Percentiles rank a stretch among this genome's conserved stretches.
These are phyloP conservation scores for Kodamaea lidongshanica DNA, from an alignment of 805 yeast species.

Conservation along the genomic window DNA sequence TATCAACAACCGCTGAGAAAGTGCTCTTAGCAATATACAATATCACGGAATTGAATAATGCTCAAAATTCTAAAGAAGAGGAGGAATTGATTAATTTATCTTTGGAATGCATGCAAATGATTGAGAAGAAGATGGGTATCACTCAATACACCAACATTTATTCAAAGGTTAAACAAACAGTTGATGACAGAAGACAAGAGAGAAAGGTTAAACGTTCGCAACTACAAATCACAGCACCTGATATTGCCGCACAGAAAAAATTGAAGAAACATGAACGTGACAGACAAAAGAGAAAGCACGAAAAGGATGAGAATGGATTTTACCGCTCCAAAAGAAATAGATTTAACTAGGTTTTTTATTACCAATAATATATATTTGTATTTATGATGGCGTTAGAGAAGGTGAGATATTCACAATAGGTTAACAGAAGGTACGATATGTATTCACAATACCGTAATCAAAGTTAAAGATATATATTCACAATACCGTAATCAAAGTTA, in stretches of 20 bases:
- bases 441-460: too few relatives aligned
- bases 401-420: slow-evolving; percentile 1
- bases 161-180: slow-evolving; percentile 55
- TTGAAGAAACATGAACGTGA: slow-evolving; percentile 67
- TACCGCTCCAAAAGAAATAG: slow-evolving; percentile 59
- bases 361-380: slow-evolving; percentile 1
- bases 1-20: slow-evolving; percentile 40
- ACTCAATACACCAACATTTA: slow-evolving; percentile 59
- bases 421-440: neutral
- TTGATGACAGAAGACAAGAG: slow-evolving; percentile 61
- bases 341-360: slow-evolving; percentile 14
- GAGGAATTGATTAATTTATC: slow-evolving; percentile 50
- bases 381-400: slow-evolving; percentile 1
- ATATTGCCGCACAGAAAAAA: slow-evolving; percentile 70
- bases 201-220: slow-evolving; percentile 72
- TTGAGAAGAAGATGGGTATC: slow-evolving; percentile 66
- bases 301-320: slow-evolving; percentile 70
- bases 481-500: too few relatives aligned
- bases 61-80: slow-evolving; percentile 38
- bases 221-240: slow-evolving; percentile 73
- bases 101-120: slow-evolving; percentile 59
- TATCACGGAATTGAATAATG: slow-evolving; percentile 38
- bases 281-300: slow-evolving; percentile 70
- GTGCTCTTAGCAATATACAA: slow-evolving; percentile 50
- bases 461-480: too few relatives aligned